phyloP scores from a whole-genome alignment of 495 filamentous ascomycete species.

The Aspergillus carlsbadensis region DNA sequence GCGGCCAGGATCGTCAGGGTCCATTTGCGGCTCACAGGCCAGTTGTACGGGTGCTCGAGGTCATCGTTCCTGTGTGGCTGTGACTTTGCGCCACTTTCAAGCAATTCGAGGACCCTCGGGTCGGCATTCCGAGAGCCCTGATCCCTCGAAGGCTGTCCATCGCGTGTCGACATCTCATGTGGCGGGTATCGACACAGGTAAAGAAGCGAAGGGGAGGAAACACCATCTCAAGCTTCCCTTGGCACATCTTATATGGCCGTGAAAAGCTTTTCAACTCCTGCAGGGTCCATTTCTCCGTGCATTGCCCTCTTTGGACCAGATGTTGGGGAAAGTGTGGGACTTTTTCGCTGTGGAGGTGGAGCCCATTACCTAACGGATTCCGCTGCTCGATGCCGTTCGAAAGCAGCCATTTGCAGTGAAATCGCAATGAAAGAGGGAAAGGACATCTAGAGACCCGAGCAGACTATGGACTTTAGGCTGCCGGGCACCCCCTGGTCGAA shows the following conservation, averaged over 20 bases:
- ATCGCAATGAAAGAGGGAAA: no score
- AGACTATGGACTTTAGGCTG: no score
- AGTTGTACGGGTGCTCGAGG: slow-evolving; percentile 60
- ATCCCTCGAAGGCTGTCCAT: not conserved
- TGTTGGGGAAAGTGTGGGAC: not conserved
- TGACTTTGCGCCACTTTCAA: not conserved
- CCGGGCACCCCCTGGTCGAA: no score
- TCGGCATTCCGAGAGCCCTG: not conserved
- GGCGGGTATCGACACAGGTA: no score
- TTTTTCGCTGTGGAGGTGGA: no score
- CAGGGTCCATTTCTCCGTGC: not conserved
- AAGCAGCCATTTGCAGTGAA: no score
- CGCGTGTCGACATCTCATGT: no score
- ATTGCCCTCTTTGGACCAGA: not conserved
- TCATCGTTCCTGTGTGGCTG: slow-evolving; percentile 26
- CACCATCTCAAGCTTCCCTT: not conserved
- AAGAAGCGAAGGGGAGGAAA: no score
- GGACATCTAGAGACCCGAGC: no score
- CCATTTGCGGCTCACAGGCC: slow-evolving; percentile 50
- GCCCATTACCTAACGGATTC: no score
- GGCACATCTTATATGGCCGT: no score
- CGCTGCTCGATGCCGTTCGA: no score
- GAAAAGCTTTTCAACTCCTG: not conserved
- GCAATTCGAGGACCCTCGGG: not conserved
- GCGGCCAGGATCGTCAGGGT: slow-evolving; percentile 25